phyloP scores from a whole-genome alignment of 2,329 filamentous ascomycete genomes.

The Lasiodiplodia gonubiensis region DNA sequence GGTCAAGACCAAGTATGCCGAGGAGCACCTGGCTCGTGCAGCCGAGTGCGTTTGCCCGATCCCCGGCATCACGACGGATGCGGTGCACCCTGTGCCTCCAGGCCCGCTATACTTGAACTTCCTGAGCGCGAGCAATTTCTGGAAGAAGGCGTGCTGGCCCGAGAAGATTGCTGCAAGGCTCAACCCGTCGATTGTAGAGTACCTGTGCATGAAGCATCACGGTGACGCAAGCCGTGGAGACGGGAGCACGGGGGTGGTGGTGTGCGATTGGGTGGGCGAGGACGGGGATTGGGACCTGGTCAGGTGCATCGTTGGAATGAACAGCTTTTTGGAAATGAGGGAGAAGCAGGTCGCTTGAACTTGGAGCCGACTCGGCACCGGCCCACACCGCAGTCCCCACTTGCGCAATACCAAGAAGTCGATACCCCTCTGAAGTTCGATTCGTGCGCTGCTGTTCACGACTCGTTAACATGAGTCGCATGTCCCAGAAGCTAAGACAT shows the following conservation, averaged over 20 bases:
- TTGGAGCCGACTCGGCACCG: neutral
- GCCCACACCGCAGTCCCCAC: neutral
- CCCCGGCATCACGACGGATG: conserved; percentile 49
- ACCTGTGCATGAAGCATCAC: conserved; percentile 61
- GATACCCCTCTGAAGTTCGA: neutral
- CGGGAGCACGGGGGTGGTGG: conserved; percentile 82
- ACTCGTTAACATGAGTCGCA: neutral
- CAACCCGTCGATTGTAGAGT: conserved; percentile 74
- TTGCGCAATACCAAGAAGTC: neutral
- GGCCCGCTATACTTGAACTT: conserved; percentile 88
- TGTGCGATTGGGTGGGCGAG: conserved; percentile 91
- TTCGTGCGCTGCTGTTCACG: neutral
- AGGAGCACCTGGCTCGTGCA: conserved; percentile 77
- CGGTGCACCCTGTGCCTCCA: conserved; percentile 49
- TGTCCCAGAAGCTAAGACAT: neutral
- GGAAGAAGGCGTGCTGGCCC: conserved; percentile 89
- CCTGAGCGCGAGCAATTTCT: conserved; percentile 90
- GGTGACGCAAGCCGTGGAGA: conserved; percentile 58
- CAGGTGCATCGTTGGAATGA: conserved; percentile 88
- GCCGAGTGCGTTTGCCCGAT: conserved; percentile 44
- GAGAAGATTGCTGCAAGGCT: conserved; percentile 86
- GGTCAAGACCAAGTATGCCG: conserved; percentile 77
- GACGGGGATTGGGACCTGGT: conserved; percentile 90
- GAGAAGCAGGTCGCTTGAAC: conserved; percentile 8
- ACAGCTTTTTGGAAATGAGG: conserved; percentile 48